Base-by-base conservation (phyloP, 2,329 filamentous ascomycete genomes). In the Neofusicoccum umdonicola region DNA sequence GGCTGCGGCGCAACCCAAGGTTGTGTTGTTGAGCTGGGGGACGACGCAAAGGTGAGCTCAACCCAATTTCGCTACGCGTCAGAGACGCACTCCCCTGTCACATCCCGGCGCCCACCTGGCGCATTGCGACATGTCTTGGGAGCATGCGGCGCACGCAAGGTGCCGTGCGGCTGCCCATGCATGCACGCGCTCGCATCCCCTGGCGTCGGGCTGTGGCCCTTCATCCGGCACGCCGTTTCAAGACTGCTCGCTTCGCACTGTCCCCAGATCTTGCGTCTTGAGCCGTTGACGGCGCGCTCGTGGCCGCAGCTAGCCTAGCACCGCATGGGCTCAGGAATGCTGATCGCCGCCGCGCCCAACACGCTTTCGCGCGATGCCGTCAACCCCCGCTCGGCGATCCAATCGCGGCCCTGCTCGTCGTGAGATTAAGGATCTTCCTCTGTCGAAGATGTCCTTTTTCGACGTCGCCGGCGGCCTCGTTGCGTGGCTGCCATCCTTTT, bases 21-120 rank as follows among this genome's bases (percentile, higher is more conserved):
- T 64, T 34, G 52, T 64, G 52, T 17, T 56, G 51, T 31, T 42
- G 52, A 57, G 62, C 52, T 50, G 62, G 51, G 62, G 44, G 44
- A 39, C 62, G 52, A 48, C 52, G n/a, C 44, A 65, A 17, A 65
- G 63, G 63, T 65, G 56, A 65, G 63, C 63, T 51, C 56, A 37
- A 45, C 34, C 22, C 47, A 65, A 65, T 61, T 44, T 65, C 63
- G 63, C 63, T 65, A 64, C 62, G 62, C 52, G 39, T 57, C 62
- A 63, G 42, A 45, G 37, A 64, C 41, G 61, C 50, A 54, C 41
- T 35, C 19, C 62, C 62, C 51, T 57, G 51, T 54, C 51, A 34
- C 41, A 54, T 58, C 45, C 62, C 52, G 50, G 51, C 19, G 44
- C 27, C 47, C 60, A 62, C 39, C 60, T 41, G 60, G 45, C 48